Base-by-base conservation (phyloP, 1,284 basidiomycete species). In the Moesziomyces sp. region DNA sequence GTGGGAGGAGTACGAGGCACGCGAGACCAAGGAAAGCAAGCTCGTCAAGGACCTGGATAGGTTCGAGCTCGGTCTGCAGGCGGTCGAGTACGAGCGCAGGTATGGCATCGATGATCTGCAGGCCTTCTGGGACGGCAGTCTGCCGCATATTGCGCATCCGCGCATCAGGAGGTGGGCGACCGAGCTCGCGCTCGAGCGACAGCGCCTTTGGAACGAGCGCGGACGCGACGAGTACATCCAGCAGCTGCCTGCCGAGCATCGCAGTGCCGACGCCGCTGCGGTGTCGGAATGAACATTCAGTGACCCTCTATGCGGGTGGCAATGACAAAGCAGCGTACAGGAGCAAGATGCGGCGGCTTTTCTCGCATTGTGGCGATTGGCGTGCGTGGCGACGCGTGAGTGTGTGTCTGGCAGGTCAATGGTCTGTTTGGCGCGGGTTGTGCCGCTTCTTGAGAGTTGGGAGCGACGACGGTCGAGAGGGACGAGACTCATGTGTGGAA, bases 31-130 rank as follows among this genome's bases (percentile, higher is more conserved):
- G 11, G 96, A 98, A 85, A 92, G 94, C 0, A 90, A 88, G 73
- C 92, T 97, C 75, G 95, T 98, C 62, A 98, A 99, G 88, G 94
- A 99, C 84, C 88, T 98, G 13, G 96, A 99, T 84, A 88, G 93
- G 13, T 91, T 97, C 65, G 96, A 99, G 85, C 91, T 99, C 88
- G 92, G 92, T 3, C 86, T 92, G 10, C 88, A 89, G 79, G 87
- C 86, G 0, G 85, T 87, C 38, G 88, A 89, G 78, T 89, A 84
- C 47, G 82, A 84, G 52, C 46, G 69, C 8, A n/a, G 67, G 35
- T 61, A 75, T 16, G 63, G 62, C 23, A 82, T 78, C 30, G 54
- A 60, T 43, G 82, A 84, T 60, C 60, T 84, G 43, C 82, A 84
- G 56, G 73, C 60, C n/a, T 84, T 84, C 47, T 83, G 66, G 63